Base-by-base conservation (phyloP, 352 stramenopile species). In the Globisporangium echinulatum region DNA sequence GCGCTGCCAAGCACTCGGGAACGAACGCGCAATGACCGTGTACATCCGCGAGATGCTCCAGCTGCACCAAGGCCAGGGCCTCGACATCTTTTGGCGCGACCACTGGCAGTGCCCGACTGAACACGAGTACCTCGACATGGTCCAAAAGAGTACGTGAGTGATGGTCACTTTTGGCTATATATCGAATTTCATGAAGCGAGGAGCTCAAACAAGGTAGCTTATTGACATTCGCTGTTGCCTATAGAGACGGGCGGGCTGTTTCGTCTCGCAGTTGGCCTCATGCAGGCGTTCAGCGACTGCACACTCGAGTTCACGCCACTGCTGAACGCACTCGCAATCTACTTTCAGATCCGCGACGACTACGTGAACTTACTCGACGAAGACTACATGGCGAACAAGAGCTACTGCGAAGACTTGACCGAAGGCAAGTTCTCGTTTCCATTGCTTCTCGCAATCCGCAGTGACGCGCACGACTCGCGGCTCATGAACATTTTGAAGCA, bases 271-370 rank as follows among this genome's bases (percentile, higher is more conserved):
- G 95, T 99, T 7, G 94, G 96, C 2, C 78, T 99, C 17, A 93
- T 99, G 80, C 91, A 96, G 59, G 83, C 85, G 7, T 97, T 97
- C 58, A 94, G 78, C 70, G 61, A 74, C 14, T 82, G 55, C 49
- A 70, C 67, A 6, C 49, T 85, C 44, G 75, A 97, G 68, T 97
- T 96, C 68, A 82, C 70, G 7, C 80, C 87, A 9, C 73, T 99
- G 13, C 83, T 99, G 33, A 96, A 99, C 66, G 82, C 89, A 47
- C 72, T 99, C 13, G 89, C 92, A 8, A 83, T 99, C 40, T 99
- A 99, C 61, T 99, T 99, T 77, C 96, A 99, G 78, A 98, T 99
- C 67, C 84, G 96, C 46, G 96, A 99, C 72, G 96, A 99, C 81
- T 97, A 98, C 54, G 90, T 99, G 58, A 99, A 99, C 70, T 67